Base-by-base conservation (phyloP, 305 asterid species). In the Solanum hybrid region DNA sequence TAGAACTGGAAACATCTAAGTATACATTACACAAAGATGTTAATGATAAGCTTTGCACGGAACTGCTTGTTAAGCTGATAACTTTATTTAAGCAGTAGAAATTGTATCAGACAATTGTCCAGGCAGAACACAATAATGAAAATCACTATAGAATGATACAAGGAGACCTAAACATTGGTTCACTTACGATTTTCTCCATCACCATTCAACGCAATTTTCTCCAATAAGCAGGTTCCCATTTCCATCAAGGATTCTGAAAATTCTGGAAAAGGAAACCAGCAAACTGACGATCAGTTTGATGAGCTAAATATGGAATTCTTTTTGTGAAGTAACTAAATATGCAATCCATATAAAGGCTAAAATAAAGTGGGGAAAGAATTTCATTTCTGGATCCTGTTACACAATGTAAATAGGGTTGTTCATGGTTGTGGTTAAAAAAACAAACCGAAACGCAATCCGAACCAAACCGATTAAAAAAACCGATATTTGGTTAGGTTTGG, bases 161-260 rank as follows among this genome's bases (percentile, higher is more conserved):
- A 64, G 56, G 71, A 73, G 40, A 73, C 40, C 34, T 31, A 66
- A 86, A 86, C 32, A 40, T 51, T 4, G 17, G 24, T 14, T 87
- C 34, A 75, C 94, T 92, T 90, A 96, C 99, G 94, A 92, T 95
- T 93, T 91, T 96, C 97, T 91, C 96, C 96, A 87, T 91, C 93
- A 84, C 91, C 94, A 87, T 92, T 95, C 89, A 94, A 80, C 71
- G 95, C 91, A 90, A 96, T 96, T 92, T 95, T 95, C 94, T 96
- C 99, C 93, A 94, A 86, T 77, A 97, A 95, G 91, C 97, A 96
- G 89, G 92, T 94, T 73, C 99, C 99, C 99, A 97, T 96, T 93
- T 97, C 99, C 91, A 94, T 89, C 93, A 96, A 92, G 80, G 99
- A 96, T 94, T 96, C 99, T 2, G 99, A 96, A 91, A 96, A 96